Evolutionary conservation across 805 yeast genomes (phyloP), one percentile per base, ranked within the genome.

Genomic region (Pachysolen tannophilus): DNA sequence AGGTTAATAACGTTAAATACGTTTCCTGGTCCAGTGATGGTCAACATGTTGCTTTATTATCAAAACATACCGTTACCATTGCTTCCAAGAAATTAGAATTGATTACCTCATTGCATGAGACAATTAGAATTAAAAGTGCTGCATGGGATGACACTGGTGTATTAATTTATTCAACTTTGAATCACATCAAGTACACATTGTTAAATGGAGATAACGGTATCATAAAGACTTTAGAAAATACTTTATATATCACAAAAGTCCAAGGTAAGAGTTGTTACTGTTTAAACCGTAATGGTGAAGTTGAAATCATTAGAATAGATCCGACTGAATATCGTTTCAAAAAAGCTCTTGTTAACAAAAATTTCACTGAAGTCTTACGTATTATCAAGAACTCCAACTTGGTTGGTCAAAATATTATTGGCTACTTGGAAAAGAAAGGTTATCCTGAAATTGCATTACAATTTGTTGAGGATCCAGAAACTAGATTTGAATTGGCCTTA

Each of bases 301-400:
- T 86, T 37, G 88, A 85, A 54, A 71, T 74, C 29, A 56, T 87
- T 37, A 56, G 67, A 20, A 86, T 94, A 47, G 98, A 92, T 56
- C 96, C 97, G 27, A 90, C 97, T 23, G 99, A 92, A 63, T 92
- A 84, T 65, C 75, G 97, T 50, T 92, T 92, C 73, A 92, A 92
- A 67, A 82, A 78, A 53, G 95, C 98, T 7, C 67, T 92, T 46
- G 82, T 90, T 28, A 85, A 81, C 64, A 82, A 80, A 56, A 86
- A 92, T 58, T 90, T 86, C 64, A 76, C 75, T 46, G 98, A 92
- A 61, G 97, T 92, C 14, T 69, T 88, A 46, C 75, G 95, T 46
- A 76, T 92, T 46, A 92, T 92, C 58, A 79, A 77, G 52, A 77
- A 72, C 39, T 88, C 97, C 16, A 87, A 84, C 51, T 70, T 92